A percentile compares a stretch with the other conserved stretches of the same genome.
These are phyloP conservation scores for Linum tenue DNA, from an alignment of 345 rosid species.

Conservation along the genomic window DNA sequence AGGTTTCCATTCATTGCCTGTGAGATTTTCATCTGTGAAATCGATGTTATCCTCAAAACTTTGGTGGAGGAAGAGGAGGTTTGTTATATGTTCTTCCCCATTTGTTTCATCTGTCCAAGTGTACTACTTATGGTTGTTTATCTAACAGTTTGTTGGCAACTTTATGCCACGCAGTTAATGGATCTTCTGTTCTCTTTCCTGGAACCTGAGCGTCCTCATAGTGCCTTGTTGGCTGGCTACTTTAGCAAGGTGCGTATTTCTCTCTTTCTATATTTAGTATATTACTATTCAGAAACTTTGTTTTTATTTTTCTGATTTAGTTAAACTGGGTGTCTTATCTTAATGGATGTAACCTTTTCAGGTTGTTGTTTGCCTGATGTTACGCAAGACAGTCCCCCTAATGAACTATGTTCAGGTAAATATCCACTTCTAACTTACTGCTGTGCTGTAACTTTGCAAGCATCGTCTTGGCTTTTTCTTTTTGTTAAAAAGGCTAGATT, in stretches of 20 bases:
- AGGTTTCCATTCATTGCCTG: constrained; percentile 96
- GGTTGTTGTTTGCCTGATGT: constrained; percentile 94
- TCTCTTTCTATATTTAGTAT: neutral
- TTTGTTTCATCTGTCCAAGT: neutral
- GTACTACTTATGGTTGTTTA: neutral
- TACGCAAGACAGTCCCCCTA: constrained; percentile 87
- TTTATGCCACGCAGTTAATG: constrained; percentile 59
- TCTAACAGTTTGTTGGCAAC: constrained; percentile 9
- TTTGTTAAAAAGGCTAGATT: neutral
- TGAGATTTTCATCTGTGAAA: constrained; percentile 96
- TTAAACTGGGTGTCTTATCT: constrained; percentile 8
- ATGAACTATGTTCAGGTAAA: constrained; percentile 90
- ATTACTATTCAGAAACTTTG: constrained; percentile 1
- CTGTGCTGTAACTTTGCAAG: neutral
- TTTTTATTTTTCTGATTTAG: neutral
- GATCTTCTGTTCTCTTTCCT: constrained; percentile 85
- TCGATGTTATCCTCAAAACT: constrained; percentile 90
- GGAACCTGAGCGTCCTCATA: constrained; percentile 76
- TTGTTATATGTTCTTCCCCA: constrained; percentile 5
- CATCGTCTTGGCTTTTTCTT: neutral
- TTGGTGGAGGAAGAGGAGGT: constrained; percentile 96
- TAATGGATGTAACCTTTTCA: constrained; percentile 26
- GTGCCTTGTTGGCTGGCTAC: constrained; percentile 90
- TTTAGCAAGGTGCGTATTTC: constrained; percentile 72
- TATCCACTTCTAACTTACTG: constrained; percentile 1